Conservation (phyloP, 164 flowering plant genomes). For the Paratinospora sagittata region DNA sequence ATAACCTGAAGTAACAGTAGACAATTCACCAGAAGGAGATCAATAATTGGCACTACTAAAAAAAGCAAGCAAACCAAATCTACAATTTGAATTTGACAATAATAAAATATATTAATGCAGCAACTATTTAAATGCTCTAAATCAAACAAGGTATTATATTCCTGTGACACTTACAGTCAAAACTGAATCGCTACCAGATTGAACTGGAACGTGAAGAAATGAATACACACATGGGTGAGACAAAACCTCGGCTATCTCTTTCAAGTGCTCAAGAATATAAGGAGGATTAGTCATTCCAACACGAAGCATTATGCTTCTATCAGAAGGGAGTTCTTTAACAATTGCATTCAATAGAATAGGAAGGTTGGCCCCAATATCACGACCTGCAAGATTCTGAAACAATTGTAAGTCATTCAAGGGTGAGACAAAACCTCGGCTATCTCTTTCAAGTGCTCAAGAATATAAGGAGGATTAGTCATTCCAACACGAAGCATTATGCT, state of each 20-base stretch:
- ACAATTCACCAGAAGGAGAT: constrained; percentile 7
- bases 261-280: constrained; percentile 95
- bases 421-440: constrained; percentile 79
- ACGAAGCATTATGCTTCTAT: no score
- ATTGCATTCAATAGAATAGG: no score
- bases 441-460: constrained; percentile 96
- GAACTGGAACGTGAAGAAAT: constrained; percentile 98
- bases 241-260: constrained; percentile 84
- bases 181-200: constrained; percentile 88
- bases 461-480: constrained; percentile 99
- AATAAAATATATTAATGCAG: background rate
- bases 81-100: background rate
- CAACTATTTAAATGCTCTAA: background rate
- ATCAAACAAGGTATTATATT: constrained; percentile 1
- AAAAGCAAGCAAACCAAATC: background rate
- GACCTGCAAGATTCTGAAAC: no score
- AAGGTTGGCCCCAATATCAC: no score
- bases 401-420: no score
- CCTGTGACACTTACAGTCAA: constrained; percentile 53
- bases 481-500: no score
- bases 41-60: background rate
- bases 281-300: no score
- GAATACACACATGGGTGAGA: constrained; percentile 91
- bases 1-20: constrained; percentile 58
- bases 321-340: no score